A percentile compares a stretch with the other conserved stretches of the same genome.
Conservation (phyloP, 768 basidiomycete genomes). For the Phaffia tasmanica region DNA sequence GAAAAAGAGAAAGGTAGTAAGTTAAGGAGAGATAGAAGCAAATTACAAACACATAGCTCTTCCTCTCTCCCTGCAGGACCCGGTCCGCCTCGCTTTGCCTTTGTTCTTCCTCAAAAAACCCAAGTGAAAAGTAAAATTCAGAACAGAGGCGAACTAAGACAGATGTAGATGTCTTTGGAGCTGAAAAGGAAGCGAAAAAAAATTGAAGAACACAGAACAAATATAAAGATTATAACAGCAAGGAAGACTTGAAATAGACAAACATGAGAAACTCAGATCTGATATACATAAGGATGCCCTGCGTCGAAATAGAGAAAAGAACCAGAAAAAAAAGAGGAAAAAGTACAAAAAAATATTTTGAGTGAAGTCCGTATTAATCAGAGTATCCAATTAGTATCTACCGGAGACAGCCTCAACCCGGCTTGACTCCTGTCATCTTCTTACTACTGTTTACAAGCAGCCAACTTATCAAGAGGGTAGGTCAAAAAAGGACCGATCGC, state of each 20-base stretch:
- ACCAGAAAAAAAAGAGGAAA: background rate
- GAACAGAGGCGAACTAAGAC: too few species aligned
- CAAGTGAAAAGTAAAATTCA: too few species aligned
- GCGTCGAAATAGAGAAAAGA: background rate
- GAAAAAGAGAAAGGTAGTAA: background rate
- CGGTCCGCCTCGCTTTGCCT: too few species aligned
- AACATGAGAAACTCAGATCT: background rate
- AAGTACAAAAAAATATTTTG: background rate
- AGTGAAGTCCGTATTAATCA: background rate
- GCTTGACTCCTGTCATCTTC: background rate
- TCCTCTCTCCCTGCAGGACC: too few species aligned
- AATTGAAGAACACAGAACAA: too few species aligned
- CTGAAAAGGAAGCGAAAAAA: too few species aligned
- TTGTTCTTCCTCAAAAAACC: too few species aligned
- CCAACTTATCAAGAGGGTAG: background rate
- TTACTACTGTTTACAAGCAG: background rate
- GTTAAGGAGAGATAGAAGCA: background rate
- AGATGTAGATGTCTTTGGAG: too few species aligned
- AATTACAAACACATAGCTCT: background rate
- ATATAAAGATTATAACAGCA: background rate
- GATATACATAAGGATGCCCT: background rate
- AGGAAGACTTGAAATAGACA: background rate
- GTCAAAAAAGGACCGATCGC: too few species aligned
- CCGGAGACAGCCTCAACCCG: background rate
- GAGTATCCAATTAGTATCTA: background rate